Conservation (phyloP, 192 early-diverging fungal genomes). For the Bifiguratus adelaidae region DNA sequence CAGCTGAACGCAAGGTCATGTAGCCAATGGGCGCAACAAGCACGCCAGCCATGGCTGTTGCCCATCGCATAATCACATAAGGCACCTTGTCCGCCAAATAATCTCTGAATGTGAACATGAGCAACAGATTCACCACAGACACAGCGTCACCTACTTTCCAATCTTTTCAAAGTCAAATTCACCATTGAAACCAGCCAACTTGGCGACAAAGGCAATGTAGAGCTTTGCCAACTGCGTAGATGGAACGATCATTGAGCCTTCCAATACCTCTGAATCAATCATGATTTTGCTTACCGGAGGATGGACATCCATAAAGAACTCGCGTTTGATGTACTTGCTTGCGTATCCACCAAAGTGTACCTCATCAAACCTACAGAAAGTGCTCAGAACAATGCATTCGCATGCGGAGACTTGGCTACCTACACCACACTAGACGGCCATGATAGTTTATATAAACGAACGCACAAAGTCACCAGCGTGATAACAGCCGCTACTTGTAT, state of each 20-base stretch:
- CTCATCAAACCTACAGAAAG: constrained; percentile 80
- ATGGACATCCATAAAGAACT: constrained; percentile 93
- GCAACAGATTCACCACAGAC: neutral
- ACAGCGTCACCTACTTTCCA: constrained; percentile 43
- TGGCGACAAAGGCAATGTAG: constrained; percentile 43
- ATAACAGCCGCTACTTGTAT: constrained; percentile 14
- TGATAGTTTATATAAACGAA: constrained; percentile 26
- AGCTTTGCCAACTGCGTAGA: constrained; percentile 29
- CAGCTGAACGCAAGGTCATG: constrained; percentile 71
- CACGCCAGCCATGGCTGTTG: constrained; percentile 69
- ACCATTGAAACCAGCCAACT: constrained; percentile 82
- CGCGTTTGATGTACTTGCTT: constrained; percentile 68
- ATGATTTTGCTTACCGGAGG: constrained; percentile 73
- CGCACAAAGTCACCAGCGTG: constrained; percentile 17
- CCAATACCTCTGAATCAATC: no score
- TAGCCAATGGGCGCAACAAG: constrained; percentile 76
- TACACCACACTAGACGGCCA: constrained; percentile 39
- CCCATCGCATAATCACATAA: constrained; percentile 73
- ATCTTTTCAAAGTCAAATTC: constrained; percentile 91
- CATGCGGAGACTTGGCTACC: constrained; percentile 5
- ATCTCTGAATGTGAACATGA: constrained; percentile 40
- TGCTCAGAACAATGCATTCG: neutral
- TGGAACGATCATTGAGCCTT: no score
- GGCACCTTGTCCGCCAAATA: constrained; percentile 84
- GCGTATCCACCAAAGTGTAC: constrained; percentile 99